These are phyloP conservation scores for Rhizomucor pusillus DNA, from an alignment of 371 early-diverging fungal genomes.

Conservation along the genomic window DNA sequence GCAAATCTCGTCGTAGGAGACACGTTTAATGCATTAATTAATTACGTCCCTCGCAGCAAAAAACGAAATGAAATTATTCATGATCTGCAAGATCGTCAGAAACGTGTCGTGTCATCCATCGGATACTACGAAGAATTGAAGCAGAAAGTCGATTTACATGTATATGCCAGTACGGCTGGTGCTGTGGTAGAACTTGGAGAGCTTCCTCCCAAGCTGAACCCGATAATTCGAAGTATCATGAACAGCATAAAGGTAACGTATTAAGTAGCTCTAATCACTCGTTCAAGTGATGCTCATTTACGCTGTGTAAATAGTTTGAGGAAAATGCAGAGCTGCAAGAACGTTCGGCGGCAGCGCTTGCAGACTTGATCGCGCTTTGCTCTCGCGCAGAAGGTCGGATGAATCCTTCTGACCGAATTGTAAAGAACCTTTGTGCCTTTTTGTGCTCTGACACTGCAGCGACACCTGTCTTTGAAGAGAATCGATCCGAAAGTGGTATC, in stretches of 20 bases:
- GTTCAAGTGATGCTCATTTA: too few species aligned
- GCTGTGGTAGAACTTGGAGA: slow-evolving; percentile 79
- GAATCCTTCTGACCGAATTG: slow-evolving; percentile 80
- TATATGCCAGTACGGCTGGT: slow-evolving; percentile 76
- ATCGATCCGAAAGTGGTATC: slow-evolving; percentile 59
- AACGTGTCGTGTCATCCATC: slow-evolving; percentile 63
- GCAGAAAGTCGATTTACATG: slow-evolving; percentile 68
- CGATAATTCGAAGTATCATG: slow-evolving; percentile 87
- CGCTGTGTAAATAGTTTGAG: slow-evolving; percentile 67
- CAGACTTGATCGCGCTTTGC: slow-evolving; percentile 57
- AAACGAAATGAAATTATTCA: slow-evolving; percentile 36
- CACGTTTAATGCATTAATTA: slow-evolving; percentile 44
- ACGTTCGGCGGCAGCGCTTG: slow-evolving; percentile 57
- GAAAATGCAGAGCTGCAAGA: slow-evolving; percentile 68
- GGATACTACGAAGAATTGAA: slow-evolving; percentile 65
- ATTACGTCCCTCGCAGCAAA: slow-evolving; percentile 38
- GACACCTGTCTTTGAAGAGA: slow-evolving; percentile 67
- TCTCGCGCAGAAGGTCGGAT: slow-evolving; percentile 38
- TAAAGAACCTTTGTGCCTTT: slow-evolving; percentile 83
- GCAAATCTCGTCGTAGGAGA: slow-evolving; percentile 55
- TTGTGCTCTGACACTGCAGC: slow-evolving; percentile 79
- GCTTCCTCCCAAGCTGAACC: slow-evolving; percentile 82
- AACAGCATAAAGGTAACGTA: slow-evolving; percentile 69
- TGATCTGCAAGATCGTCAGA: slow-evolving; percentile 57
- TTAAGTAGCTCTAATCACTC: not conserved